Evolutionary conservation across 2,329 filamentous ascomycete genomes (phyloP).

Genomic region (Tolypocladium album): DNA sequence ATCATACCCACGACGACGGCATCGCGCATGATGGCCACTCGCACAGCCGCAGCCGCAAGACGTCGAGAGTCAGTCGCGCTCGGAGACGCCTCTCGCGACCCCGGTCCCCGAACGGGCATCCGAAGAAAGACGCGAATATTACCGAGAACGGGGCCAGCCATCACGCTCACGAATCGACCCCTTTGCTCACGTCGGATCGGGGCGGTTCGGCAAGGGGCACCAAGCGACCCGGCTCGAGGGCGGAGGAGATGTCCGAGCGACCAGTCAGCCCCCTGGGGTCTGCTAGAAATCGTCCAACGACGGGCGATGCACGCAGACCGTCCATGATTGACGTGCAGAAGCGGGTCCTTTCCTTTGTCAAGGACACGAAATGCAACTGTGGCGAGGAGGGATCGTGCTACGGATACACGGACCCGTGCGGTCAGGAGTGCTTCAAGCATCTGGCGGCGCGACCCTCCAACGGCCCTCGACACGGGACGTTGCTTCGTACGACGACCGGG

Average conservation of each 20-base stretch:
- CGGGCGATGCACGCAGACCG: constrained; percentile 28
- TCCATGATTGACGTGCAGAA: constrained; percentile 45
- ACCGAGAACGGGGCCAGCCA: constrained; percentile 6
- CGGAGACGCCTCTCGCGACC: constrained; percentile 17
- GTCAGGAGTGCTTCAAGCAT: constrained; percentile 55
- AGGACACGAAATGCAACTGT: constrained; percentile 52
- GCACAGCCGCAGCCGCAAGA: constrained; percentile 13
- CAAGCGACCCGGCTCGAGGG: constrained; percentile 17
- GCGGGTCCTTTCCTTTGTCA: constrained; percentile 53
- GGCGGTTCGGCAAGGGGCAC: constrained; percentile 13
- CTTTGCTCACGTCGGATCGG: constrained; percentile 28
- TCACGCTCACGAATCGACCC: constrained; percentile 33
- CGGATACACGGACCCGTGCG: constrained; percentile 55
- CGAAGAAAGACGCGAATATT: constrained; percentile 1
- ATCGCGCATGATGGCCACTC: constrained; percentile 15
- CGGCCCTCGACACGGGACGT: constrained; percentile 21
- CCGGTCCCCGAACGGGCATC: constrained; percentile 10
- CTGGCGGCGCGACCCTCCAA: constrained; percentile 27
- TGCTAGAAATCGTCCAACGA: constrained; percentile 14
- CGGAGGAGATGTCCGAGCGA: constrained; percentile 17
- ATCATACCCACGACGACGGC: constrained; percentile 57
- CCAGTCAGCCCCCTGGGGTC: constrained; percentile 11
- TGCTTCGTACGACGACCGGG: constrained; percentile 32
- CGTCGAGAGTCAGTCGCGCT: constrained; percentile 20
- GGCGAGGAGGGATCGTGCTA: constrained; percentile 51